Base-by-base conservation (phyloP, 176 grass and related monocot species). In the Dactylis glomerata region DNA sequence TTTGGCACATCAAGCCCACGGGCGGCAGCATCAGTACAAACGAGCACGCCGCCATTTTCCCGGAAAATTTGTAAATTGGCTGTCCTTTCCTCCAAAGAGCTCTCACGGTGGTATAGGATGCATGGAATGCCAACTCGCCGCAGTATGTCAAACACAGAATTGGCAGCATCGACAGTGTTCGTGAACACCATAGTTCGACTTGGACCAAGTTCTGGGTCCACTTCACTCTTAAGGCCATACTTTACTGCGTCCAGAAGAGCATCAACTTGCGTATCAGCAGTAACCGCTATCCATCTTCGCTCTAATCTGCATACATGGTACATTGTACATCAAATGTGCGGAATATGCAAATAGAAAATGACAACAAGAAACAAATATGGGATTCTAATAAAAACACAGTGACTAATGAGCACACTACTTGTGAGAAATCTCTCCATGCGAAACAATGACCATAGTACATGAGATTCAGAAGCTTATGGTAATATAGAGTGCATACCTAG, bases 21-120 rank as follows among this genome's bases (percentile, higher is more conserved):
- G 24, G 96, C 91, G 67, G 93, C 96, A 76, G 96, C 93, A 90
- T 98, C 96, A 31, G 96, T 98, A 76, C 96, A 98, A n/a, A 98
- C 93, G 56, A 98, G 89, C 59, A 98, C 88, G 1, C 96, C 93
- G 75, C 96, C 93, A 22, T 88, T 90, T 77, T 92, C 91, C 64
- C 83, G 72, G 24, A 98, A 98, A 75, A 38, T 42, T 30, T 86
- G 83, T 46, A 98, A 87, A 77, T 91, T 95, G 16, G 80, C 77
- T 50, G 87, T 45, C 82, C 91, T 87, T 87, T 98, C 93, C 63
- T 98, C 91, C 50, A 92, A 62, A 10, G 91, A 87, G 71, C 83
- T 95, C 64, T 94, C 91, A 66, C 91, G 89, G 55, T 98, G 93
- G 86, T 95, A 98, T 37, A 98, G 68, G 41, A 92, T 81, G 77